Conservation (phyloP, 1,284 basidiomycete genomes). For the Austroboletus niveus region DNA sequence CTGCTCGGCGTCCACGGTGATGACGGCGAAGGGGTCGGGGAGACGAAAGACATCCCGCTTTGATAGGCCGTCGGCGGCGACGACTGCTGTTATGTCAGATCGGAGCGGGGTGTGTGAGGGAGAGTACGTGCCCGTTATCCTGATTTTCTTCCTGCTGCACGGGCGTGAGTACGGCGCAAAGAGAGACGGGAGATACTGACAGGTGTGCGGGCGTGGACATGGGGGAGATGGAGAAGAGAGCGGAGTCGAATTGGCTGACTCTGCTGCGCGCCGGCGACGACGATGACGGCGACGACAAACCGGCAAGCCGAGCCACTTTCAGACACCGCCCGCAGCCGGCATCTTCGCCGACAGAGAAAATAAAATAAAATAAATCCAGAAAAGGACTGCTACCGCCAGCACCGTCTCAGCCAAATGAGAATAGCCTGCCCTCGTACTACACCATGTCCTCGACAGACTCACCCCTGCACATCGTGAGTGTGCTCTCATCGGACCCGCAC, state of each 20-base stretch:
- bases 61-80: conserved; percentile 84
- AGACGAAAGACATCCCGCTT: conserved; percentile 91
- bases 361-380: background rate
- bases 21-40: conserved; percentile 92
- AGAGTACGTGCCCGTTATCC: conserved; percentile 50
- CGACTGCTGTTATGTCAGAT: conserved; percentile 48
- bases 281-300: conserved; percentile 10
- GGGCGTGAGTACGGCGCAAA: conserved; percentile 10
- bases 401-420: conserved; percentile 8
- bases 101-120: background rate
- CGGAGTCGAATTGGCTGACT: conserved; percentile 1
- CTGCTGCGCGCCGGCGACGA: conserved; percentile 15
- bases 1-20: conserved; percentile 93
- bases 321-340: conserved; percentile 25
- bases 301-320: conserved; percentile 21
- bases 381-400: background rate
- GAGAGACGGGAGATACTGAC: conserved; percentile 19
- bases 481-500: background rate
- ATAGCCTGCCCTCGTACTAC: background rate
- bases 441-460: conserved; percentile 26
- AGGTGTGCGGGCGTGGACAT: conserved; percentile 30
- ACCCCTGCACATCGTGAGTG: conserved; percentile 29
- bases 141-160: conserved; percentile 55
- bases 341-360: background rate
- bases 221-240: background rate